A percentile compares a stretch with the other conserved stretches of the same genome.
Evolutionary conservation across 148 eudicot genomes (phyloP).

Genomic region (Salicornia ramosissima): DNA sequence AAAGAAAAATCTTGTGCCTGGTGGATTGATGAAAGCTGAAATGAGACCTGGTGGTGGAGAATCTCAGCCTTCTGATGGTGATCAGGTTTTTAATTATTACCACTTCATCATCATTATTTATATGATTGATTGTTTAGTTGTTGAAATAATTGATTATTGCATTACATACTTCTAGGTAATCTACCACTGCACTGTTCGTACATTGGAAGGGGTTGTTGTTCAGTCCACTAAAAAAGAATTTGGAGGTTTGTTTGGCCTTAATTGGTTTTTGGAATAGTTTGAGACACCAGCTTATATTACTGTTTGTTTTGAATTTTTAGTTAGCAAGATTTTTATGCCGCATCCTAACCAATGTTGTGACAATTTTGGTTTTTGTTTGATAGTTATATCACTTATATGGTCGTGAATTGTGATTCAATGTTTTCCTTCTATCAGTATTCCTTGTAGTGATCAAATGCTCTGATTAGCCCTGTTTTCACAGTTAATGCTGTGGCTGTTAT

Average conservation of each 20-base stretch:
- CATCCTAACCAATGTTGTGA: too few species aligned
- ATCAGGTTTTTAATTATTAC: constrained; percentile 53
- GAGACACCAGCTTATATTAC: neutral
- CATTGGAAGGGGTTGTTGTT: constrained; percentile 72
- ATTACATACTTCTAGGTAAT: constrained; percentile 39
- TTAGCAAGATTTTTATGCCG: neutral
- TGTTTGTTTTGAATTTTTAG: neutral
- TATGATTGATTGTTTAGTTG: neutral
- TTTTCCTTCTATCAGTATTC: neutral
- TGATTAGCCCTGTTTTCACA: neutral
- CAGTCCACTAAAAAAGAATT: constrained; percentile 66
- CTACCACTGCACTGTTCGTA: constrained; percentile 81
- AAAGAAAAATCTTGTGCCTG: constrained; percentile 76
- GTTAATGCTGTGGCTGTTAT: neutral
- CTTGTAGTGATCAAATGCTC: neutral
- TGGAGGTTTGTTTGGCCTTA: constrained; percentile 49
- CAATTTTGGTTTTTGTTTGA: too few species aligned
- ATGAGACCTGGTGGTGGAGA: constrained; percentile 80
- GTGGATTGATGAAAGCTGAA: constrained; percentile 77
- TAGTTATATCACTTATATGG: too few species aligned
- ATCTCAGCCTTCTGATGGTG: constrained; percentile 65
- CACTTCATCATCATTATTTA: neutral
- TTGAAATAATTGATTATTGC: neutral
- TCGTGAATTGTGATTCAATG: too few species aligned
- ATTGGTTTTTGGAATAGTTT: neutral